A percentile compares a stretch with the other conserved stretches of the same genome.
Conservation (phyloP, 1,284 basidiomycete genomes). For the Tranzscheliella williamsii region DNA sequence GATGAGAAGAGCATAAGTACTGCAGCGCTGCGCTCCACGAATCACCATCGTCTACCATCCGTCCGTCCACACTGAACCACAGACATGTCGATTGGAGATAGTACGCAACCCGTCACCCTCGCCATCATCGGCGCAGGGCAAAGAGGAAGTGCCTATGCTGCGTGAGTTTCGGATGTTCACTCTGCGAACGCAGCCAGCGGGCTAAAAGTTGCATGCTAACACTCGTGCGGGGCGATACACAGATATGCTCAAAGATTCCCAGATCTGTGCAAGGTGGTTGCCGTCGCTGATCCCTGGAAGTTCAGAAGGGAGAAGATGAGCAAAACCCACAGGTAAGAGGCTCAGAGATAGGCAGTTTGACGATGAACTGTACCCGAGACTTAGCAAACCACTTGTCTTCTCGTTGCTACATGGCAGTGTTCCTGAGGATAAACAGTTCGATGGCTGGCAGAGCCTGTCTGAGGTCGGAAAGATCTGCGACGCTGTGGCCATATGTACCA, state of each 20-base stretch:
- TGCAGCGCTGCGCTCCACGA: no score
- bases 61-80: neutral
- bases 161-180: constrained; percentile 11
- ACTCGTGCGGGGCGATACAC: no score
- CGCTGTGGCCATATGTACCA: constrained; percentile 25
- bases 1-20: no score
- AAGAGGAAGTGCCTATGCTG: constrained; percentile 27
- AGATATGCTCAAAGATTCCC: constrained; percentile 21
- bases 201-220: neutral
- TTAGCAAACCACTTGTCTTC: neutral
- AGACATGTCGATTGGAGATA: constrained; percentile 26
- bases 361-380: no score
- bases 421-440: constrained; percentile 13
- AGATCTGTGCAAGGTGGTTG: constrained; percentile 17
- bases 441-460: constrained; percentile 25
- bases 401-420: constrained; percentile 1
- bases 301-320: constrained; percentile 29
- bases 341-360: no score
- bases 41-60: constrained; percentile 7
- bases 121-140: constrained; percentile 30
- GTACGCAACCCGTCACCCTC: constrained; percentile 16
- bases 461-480: constrained; percentile 27
- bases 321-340: constrained; percentile 18
- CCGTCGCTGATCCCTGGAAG: constrained; percentile 29
- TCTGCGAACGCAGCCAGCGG: neutral